A percentile compares a stretch with the other conserved stretches of the same genome.
These are phyloP conservation scores for Rhodotorula sp. DNA, from an alignment of 1,284 basidiomycete genomes.

Conservation along the genomic window DNA sequence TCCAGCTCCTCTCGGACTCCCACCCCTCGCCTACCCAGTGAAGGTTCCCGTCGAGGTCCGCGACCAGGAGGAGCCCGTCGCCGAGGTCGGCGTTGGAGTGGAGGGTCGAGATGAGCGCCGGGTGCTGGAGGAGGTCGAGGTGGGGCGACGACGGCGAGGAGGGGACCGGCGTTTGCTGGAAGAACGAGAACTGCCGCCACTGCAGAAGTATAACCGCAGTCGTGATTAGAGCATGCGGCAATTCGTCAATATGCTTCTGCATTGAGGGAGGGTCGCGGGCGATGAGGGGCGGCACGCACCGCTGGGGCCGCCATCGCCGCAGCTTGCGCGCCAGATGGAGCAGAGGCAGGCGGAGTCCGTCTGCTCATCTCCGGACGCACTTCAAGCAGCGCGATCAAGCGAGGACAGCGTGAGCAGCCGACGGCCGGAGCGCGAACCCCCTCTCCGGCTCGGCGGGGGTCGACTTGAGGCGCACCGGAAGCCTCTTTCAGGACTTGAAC, in stretches of 20 bases:
- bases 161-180: slow-evolving; percentile 29
- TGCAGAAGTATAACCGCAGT: slow-evolving; percentile 47
- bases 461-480: no score
- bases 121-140: slow-evolving; percentile 5
- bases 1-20: slow-evolving; percentile 57
- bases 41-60: slow-evolving; percentile 78
- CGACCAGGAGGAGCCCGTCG: slow-evolving; percentile 65
- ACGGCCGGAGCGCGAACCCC: neutral
- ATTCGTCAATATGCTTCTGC: neutral
- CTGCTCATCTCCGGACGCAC: neutral
- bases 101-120: slow-evolving; percentile 8
- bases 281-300: slow-evolving; percentile 9
- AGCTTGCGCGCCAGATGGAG: neutral
- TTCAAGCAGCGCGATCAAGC: neutral
- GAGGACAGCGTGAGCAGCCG: neutral
- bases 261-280: neutral
- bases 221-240: no score
- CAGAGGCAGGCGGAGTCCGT: neutral
- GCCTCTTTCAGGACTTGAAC: no score
- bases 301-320: slow-evolving; percentile 23
- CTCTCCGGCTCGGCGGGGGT: no score
- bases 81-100: slow-evolving; percentile 19
- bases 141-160: neutral
- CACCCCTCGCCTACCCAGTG: slow-evolving; percentile 75
- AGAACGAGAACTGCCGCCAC: slow-evolving; percentile 75